phyloP scores from a whole-genome alignment of 1,139 yeast genomes.

The Geotrichum bryndzae region DNA sequence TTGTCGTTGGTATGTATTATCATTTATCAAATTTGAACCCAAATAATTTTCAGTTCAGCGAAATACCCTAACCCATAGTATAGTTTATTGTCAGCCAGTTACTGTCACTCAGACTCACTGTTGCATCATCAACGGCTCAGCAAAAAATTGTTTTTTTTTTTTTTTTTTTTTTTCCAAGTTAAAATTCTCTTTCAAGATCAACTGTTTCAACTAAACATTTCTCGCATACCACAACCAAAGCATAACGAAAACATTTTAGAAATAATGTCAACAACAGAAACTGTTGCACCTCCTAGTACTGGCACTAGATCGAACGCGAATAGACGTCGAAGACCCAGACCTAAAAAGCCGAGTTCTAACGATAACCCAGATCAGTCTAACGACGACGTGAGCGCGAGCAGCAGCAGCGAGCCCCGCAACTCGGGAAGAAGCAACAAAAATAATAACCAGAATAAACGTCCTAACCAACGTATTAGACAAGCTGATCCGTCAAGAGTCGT shows the following conservation, averaged over 20 bases:
- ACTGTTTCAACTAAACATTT: not conserved
- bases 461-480: slow-evolving; percentile 13
- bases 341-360: not conserved
- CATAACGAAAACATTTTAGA: not conserved
- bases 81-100: not conserved
- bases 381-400: not conserved
- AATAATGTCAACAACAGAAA: not conserved
- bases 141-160: not conserved
- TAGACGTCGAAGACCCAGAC: not conserved
- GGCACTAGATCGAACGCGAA: not conserved
- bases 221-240: not conserved
- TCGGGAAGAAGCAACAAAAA: not conserved
- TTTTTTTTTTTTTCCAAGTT: not conserved
- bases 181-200: not conserved
- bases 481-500: slow-evolving; percentile 19
- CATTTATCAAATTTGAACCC: not conserved
- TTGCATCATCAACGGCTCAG: not conserved
- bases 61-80: not conserved
- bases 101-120: not conserved
- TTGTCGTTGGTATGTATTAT: too few relatives aligned
- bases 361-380: not conserved
- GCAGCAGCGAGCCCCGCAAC: not conserved
- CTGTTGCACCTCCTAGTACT: not conserved
- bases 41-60: not conserved
- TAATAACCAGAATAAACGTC: slow-evolving; percentile 1